phyloP scores from a whole-genome alignment of 495 filamentous ascomycete genomes.

The Penicillium flavigenum region DNA sequence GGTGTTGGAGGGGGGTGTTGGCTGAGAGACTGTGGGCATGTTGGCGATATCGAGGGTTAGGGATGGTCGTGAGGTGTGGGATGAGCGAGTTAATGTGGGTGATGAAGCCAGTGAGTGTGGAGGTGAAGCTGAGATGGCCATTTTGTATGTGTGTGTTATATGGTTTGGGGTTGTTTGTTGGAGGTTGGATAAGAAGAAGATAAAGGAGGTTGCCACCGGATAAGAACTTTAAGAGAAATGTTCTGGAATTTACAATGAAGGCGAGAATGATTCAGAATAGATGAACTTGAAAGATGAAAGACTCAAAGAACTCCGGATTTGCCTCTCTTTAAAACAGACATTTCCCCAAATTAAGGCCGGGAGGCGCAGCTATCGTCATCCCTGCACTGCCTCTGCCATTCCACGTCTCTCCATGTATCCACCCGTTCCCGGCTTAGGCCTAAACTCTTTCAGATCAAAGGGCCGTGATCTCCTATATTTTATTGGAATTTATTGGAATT shows the following conservation, averaged over 20 bases:
- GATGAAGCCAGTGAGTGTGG: constrained; percentile 27
- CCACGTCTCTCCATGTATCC: constrained; percentile 3
- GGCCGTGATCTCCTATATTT: background rate
- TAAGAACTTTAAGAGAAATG: constrained; percentile 11
- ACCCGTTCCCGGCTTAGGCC: background rate
- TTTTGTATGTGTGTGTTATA: constrained; percentile 10
- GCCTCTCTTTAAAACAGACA: background rate
- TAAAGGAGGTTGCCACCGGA: constrained; percentile 23
- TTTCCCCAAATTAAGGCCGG: background rate
- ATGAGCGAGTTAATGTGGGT: constrained; percentile 38
- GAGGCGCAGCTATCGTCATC: background rate
- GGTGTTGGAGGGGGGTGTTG: constrained; percentile 85
- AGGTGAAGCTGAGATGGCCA: constrained; percentile 30
- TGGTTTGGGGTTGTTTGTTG: background rate
- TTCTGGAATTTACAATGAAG: constrained; percentile 10
- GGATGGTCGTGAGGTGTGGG: constrained; percentile 46
- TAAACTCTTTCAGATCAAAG: background rate
- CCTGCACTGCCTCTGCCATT: constrained; percentile 8
- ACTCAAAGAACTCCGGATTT: background rate
- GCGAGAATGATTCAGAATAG: background rate
- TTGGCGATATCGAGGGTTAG: constrained; percentile 79
- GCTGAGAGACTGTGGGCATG: constrained; percentile 74
- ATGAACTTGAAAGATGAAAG: background rate
- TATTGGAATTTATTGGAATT: background rate
- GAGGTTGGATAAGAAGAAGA: constrained; percentile 17